Conservation (phyloP, 1,284 basidiomycete genomes). For the Puccinia triticina region DNA sequence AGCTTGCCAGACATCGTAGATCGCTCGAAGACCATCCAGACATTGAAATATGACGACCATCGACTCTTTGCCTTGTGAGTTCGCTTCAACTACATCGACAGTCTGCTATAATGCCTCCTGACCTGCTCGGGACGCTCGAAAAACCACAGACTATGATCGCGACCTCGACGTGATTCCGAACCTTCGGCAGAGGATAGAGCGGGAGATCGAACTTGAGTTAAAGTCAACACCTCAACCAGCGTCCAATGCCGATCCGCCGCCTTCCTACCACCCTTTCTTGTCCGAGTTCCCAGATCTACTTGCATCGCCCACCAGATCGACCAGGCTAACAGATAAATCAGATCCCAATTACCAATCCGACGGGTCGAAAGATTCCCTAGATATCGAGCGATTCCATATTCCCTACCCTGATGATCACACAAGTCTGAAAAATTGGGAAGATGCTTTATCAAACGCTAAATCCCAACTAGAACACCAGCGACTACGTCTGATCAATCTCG, state of each 20-base stretch:
- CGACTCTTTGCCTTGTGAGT: constrained; percentile 34
- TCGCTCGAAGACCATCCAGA: too few relatives aligned
- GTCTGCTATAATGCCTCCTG: neutral
- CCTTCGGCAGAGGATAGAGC: constrained; percentile 40
- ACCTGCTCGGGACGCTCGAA: neutral
- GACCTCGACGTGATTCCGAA: constrained; percentile 41
- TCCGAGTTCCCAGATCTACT: constrained; percentile 20
- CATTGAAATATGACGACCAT: constrained; percentile 30
- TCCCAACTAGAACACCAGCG: constrained; percentile 88
- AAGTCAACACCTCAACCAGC: constrained; percentile 11
- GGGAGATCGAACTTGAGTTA: constrained; percentile 43
- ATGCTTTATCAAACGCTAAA: constrained; percentile 75
- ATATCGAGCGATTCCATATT: constrained; percentile 35
- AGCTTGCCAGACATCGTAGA: too few relatives aligned
- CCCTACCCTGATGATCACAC: constrained; percentile 59
- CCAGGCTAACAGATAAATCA: constrained; percentile 7
- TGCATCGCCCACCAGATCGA: neutral
- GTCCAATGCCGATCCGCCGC: neutral
- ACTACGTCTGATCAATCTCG: constrained; percentile 81
- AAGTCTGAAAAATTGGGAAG: constrained; percentile 76
- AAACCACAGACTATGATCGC: constrained; percentile 30
- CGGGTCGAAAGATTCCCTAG: constrained; percentile 37
- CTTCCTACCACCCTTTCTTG: constrained; percentile 20
- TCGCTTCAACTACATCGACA: neutral
- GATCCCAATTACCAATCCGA: constrained; percentile 27